Conservation (phyloP, 73 alveolate genomes). For the Effrenium voratum region DNA sequence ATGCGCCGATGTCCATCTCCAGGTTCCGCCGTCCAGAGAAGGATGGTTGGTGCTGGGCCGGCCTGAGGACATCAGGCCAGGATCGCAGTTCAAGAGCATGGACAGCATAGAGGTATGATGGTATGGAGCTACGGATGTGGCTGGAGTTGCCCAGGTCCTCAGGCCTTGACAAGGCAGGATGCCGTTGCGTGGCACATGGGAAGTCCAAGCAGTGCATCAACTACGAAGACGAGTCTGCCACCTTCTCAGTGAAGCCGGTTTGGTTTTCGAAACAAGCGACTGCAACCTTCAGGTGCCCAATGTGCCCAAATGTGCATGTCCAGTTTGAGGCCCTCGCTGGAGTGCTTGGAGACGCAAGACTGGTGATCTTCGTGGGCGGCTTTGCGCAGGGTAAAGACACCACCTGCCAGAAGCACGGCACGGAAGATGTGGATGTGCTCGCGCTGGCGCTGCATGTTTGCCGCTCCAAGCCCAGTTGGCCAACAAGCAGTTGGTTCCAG, state of each 20-base stretch:
- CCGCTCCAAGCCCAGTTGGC: background rate
- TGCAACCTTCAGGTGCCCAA: background rate
- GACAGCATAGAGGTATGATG: background rate
- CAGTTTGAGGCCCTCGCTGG: slow-evolving; percentile 4
- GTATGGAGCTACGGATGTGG: background rate
- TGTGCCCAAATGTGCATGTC: background rate
- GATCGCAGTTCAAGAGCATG: background rate
- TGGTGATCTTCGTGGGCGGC: slow-evolving; percentile 51
- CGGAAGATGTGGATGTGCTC: slow-evolving; percentile 74
- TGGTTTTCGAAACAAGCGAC: background rate
- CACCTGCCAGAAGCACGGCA: slow-evolving; percentile 11
- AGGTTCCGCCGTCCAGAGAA: background rate
- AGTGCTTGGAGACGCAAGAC: background rate
- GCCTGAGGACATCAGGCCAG: slow-evolving; percentile 31
- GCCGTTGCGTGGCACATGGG: slow-evolving; percentile 40
- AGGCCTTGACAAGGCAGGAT: slow-evolving; percentile 12
- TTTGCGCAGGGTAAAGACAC: background rate
- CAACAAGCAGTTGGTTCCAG: background rate
- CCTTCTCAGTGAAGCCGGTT: background rate
- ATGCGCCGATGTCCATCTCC: background rate
- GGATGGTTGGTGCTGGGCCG: slow-evolving; percentile 71
- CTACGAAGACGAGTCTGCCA: slow-evolving; percentile 43
- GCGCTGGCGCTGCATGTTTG: slow-evolving; percentile 72
- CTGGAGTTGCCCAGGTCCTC: background rate
- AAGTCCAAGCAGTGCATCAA: background rate